phyloP scores from a whole-genome alignment of 2,329 filamentous ascomycete genomes.

The Aspergillus sp. region DNA sequence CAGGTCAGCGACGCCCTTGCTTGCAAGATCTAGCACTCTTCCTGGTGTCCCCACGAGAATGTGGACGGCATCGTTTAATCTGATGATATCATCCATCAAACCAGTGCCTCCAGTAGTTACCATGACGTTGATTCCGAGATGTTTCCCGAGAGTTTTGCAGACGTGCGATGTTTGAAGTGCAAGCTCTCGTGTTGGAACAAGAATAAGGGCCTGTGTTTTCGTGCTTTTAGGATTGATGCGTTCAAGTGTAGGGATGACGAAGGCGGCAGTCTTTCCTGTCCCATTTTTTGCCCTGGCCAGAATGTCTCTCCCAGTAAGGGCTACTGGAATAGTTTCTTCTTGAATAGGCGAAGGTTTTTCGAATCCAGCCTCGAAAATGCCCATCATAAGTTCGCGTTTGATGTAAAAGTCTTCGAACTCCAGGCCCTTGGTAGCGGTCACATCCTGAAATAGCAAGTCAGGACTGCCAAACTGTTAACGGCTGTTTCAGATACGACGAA shows the following conservation, averaged over 20 bases:
- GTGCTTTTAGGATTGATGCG: slow-evolving; percentile 94
- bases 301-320: slow-evolving; percentile 90
- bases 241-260: slow-evolving; percentile 92
- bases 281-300: slow-evolving; percentile 97
- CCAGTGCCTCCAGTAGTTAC: slow-evolving; percentile 96
- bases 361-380: slow-evolving; percentile 98
- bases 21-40: slow-evolving; percentile 91
- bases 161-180: slow-evolving; percentile 98
- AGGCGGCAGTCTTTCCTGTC: slow-evolving; percentile 96
- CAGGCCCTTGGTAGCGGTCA: slow-evolving; percentile 94
- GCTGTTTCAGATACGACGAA: slow-evolving; percentile 23
- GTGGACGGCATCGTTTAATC: slow-evolving; percentile 90
- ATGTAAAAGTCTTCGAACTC: slow-evolving; percentile 98
- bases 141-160: slow-evolving; percentile 97
- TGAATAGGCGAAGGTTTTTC: slow-evolving; percentile 98
- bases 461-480: slow-evolving; percentile 3
- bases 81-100: slow-evolving; percentile 93
- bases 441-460: slow-evolving; percentile 64
- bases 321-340: slow-evolving; percentile 98
- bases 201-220: slow-evolving; percentile 94
- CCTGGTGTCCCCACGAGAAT: slow-evolving; percentile 97
- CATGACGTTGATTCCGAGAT: slow-evolving; percentile 97
- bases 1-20: slow-evolving; percentile 93
- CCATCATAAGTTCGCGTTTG: slow-evolving; percentile 95
- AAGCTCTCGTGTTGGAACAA: slow-evolving; percentile 94